Base-by-base conservation (phyloP, 768 basidiomycete species). In the Russula sp. region DNA sequence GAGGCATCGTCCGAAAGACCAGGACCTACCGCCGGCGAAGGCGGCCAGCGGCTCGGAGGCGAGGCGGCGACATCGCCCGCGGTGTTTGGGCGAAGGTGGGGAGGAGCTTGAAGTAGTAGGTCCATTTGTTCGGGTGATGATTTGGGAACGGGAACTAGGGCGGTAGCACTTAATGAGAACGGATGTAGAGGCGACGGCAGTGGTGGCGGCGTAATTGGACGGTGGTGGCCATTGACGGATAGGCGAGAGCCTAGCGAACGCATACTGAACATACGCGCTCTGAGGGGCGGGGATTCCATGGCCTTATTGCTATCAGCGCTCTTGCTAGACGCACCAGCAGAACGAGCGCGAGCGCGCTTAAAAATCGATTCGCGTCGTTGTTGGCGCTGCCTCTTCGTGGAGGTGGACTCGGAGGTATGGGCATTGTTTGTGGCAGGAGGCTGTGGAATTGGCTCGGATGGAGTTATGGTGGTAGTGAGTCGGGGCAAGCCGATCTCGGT, bases 181-280 rank as follows among this genome's bases (percentile, higher is more conserved):
- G 38, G 6, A 18, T 16, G 28, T 26, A 14, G n/a, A 14, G 62
- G 16, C 16, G 66, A 5, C 28, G 28, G 3, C 28, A n/a, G n/a
- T n/a, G n/a, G n/a, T n/a, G 28, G 58, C 5, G 54, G 42, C 11
- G 66, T 36, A 24, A 30, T 63, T 26, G 63, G 42, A 46, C 16
- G 16, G 9, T 20, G 16, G 28, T 30, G 28, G 20, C 30, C 20
- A 3, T 50, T 18, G 13, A 50, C 34, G 46, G 30, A 5, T 7
- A 57, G 59, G 28, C 55, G 60, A 10, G 56, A 57, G 32, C 66
- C 63, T 14, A 8, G 3, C 1, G 66, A 61, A 16, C 59, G 58
- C 59, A 57, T 53, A 38, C 4, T 30, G 34, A 55, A 20, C 42
- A 60, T 50, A 20, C 44, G 38, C 18, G 13, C 38, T 22, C 22